Conservation (phyloP, 495 filamentous ascomycete genomes). For the Cairneyella variabilis region DNA sequence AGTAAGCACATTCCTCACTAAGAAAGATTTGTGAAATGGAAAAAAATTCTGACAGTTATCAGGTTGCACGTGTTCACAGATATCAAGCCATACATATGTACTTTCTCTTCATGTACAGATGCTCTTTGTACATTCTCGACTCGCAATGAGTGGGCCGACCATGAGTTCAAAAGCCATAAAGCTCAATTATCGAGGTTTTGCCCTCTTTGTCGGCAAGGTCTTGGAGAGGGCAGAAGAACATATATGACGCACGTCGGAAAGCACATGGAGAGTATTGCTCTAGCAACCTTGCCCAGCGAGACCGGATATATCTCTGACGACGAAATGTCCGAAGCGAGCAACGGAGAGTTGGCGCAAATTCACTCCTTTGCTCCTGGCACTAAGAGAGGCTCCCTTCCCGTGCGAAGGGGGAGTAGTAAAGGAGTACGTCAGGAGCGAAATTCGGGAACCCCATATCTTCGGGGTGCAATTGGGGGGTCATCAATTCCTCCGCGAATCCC, state of each 20-base stretch:
- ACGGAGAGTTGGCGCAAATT: no score
- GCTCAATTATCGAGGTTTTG: not conserved
- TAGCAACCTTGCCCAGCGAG: slow-evolving; percentile 17
- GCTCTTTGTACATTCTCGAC: slow-evolving; percentile 20
- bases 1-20: not conserved
- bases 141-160: slow-evolving; percentile 23
- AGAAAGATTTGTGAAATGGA: not conserved
- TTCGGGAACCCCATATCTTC: no score
- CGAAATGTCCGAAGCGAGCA: not conserved
- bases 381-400: not conserved
- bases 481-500: no score
- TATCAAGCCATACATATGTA: slow-evolving; percentile 31
- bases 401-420: not conserved
- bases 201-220: not conserved
- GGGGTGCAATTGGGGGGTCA: no score
- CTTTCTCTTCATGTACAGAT: slow-evolving; percentile 21
- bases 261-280: slow-evolving; percentile 27
- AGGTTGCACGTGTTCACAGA: slow-evolving; percentile 29
- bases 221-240: not conserved
- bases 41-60: not conserved
- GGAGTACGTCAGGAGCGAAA: not conserved
- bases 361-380: not conserved
- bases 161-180: slow-evolving; percentile 23
- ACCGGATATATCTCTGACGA: not conserved
- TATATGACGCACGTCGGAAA: slow-evolving; percentile 18